phyloP scores from a whole-genome alignment of 2,329 filamentous ascomycete species.

The Plectosphaerella plurivora region DNA sequence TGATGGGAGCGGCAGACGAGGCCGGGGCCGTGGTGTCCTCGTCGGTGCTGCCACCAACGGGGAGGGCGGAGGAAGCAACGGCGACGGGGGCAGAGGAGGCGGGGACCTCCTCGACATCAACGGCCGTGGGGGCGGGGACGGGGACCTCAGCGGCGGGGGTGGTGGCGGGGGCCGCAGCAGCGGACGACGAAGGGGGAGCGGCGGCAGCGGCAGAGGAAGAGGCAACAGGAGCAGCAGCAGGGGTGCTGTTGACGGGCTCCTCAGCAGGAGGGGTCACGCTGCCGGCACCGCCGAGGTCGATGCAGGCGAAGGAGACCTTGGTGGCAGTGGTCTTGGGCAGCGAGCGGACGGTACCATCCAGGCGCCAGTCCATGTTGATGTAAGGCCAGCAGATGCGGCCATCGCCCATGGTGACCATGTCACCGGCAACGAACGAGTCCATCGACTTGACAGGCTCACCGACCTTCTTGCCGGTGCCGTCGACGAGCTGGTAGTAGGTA shows the following conservation, averaged over 20 bases:
- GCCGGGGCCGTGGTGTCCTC: neutral
- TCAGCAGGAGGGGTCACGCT: slow-evolving; percentile 31
- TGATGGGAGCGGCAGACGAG: neutral
- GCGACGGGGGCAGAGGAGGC: neutral
- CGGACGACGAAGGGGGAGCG: neutral
- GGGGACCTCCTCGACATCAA: neutral
- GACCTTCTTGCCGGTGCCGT: slow-evolving; percentile 43
- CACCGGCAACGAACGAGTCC: slow-evolving; percentile 55
- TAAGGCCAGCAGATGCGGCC: slow-evolving; percentile 59
- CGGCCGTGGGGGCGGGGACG: neutral
- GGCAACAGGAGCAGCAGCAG: slow-evolving; percentile 12
- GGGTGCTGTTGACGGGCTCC: slow-evolving; percentile 14
- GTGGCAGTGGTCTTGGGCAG: slow-evolving; percentile 19
- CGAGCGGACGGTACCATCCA: slow-evolving; percentile 22
- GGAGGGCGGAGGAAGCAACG: neutral
- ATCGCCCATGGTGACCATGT: slow-evolving; percentile 57
- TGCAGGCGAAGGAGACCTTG: slow-evolving; percentile 52
- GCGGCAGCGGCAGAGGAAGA: neutral
- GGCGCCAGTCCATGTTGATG: slow-evolving; percentile 49
- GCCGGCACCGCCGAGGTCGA: slow-evolving; percentile 23
- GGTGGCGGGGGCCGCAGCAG: slow-evolving; percentile 1
- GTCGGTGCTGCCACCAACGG: neutral
- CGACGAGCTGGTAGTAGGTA: slow-evolving; percentile 55
- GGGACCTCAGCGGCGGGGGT: neutral
- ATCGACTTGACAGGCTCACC: slow-evolving; percentile 44